These are phyloP conservation scores for Leccinum subgranulosum DNA, from an alignment of 768 basidiomycete genomes.

Conservation along the genomic window DNA sequence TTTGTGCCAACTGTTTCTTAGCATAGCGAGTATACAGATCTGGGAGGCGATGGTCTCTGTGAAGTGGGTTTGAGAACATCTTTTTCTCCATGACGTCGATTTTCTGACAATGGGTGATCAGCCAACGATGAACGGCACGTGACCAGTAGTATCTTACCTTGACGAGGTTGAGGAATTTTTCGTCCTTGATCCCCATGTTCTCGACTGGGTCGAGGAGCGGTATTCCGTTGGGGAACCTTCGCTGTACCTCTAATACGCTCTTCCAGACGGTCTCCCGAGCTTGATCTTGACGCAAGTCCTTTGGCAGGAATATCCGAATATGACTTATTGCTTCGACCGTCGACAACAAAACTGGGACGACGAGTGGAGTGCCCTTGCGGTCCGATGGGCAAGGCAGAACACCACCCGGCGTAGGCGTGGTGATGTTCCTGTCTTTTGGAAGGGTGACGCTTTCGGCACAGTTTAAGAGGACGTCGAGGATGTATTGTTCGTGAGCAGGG, in stretches of 20 bases:
- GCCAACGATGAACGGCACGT: not conserved
- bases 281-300: slow-evolving; percentile 76
- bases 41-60: slow-evolving; percentile 74
- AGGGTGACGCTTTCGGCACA: slow-evolving; percentile 62
- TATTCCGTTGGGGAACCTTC: slow-evolving; percentile 85
- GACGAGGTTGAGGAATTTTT: slow-evolving; percentile 84
- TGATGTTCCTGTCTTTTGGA: slow-evolving; percentile 54
- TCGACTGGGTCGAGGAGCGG: slow-evolving; percentile 85
- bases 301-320: slow-evolving; percentile 83
- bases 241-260: slow-evolving; percentile 86
- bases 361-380: slow-evolving; percentile 76
- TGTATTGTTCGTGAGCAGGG: slow-evolving; percentile 85
- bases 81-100: slow-evolving; percentile 86
- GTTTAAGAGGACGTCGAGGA: slow-evolving; percentile 88
- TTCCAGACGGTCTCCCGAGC: slow-evolving; percentile 86
- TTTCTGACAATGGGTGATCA: slow-evolving; percentile 53
- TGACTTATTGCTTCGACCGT: slow-evolving; percentile 86
- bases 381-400: slow-evolving; percentile 71
- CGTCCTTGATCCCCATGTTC: slow-evolving; percentile 95
- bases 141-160: slow-evolving; percentile 47
- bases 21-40: slow-evolving; percentile 79
- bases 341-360: slow-evolving; percentile 85
- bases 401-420: slow-evolving; percentile 60
- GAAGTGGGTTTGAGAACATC: slow-evolving; percentile 75
- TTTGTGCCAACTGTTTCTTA: slow-evolving; percentile 67